A percentile compares a stretch with the other conserved stretches of the same genome.
Conservation (phyloP, 176 grass and related monocot species). For the Musa schizocarpa region DNA sequence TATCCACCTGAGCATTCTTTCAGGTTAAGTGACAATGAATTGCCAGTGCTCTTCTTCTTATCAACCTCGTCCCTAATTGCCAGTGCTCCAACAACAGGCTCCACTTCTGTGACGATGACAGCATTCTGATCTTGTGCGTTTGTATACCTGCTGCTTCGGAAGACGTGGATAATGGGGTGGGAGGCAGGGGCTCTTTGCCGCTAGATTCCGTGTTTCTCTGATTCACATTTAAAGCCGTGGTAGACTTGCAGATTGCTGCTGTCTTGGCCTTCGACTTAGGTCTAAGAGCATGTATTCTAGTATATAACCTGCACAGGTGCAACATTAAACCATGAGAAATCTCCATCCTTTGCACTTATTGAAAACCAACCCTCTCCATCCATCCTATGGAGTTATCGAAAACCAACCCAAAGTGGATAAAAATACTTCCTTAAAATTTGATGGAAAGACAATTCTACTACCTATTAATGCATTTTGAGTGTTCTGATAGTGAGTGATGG, state of each 20-base stretch:
- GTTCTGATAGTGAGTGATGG: too few relatives aligned
- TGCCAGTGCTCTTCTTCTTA: constrained; percentile 33
- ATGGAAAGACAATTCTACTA: too few relatives aligned
- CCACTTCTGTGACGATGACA: constrained; percentile 8
- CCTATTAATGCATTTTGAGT: too few relatives aligned
- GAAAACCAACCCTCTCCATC: not conserved
- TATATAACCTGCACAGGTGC: constrained; percentile 27
- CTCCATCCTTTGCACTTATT: not conserved
- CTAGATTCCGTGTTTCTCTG: constrained; percentile 28
- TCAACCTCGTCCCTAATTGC: constrained; percentile 30
- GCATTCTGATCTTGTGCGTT: constrained; percentile 51
- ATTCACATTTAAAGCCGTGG: constrained; percentile 46
- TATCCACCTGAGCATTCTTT: too few relatives aligned
- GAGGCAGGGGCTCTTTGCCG: constrained; percentile 21
- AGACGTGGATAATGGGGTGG: constrained; percentile 25
- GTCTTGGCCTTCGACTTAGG: constrained; percentile 48
- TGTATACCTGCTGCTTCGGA: constrained; percentile 28
- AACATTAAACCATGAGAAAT: not conserved
- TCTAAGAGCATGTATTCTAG: constrained; percentile 61
- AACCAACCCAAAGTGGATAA: not conserved
- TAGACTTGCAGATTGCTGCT: constrained; percentile 59
- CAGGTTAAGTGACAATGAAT: too few relatives aligned
- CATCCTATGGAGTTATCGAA: not conserved
- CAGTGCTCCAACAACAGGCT: constrained; percentile 28
- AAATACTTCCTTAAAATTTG: not conserved